Base-by-base conservation (phyloP, 139 green algal genomes). In the Chlorella sp. region DNA sequence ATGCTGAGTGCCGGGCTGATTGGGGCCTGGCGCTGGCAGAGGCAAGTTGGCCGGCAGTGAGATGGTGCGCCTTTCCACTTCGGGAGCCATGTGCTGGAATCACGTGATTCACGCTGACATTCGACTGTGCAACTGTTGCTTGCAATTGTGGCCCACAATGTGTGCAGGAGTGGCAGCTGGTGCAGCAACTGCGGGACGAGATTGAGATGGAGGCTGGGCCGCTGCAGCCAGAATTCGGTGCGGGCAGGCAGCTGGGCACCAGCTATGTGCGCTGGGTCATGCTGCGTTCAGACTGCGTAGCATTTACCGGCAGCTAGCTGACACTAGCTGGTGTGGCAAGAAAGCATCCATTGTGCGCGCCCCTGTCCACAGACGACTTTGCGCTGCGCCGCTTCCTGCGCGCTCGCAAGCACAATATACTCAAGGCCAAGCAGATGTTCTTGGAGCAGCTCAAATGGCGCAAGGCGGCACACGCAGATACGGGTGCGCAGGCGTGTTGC, bases 321-420 rank as follows among this genome's bases (percentile, higher is more conserved):
- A 23, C 65, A n/a, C n/a, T n/a, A 23, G 60, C 60, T 67, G 28
- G 28, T 2, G 30, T 71, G 64, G 28, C 28, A 16, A 18, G 28
- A 3, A 32, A 13, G 44, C 68, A 15, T 7, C 55, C 55, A 30
- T 13, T 13, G 47, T 12, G 3, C 18, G 17, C 30, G 3, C n/a
- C 36, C 47, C 21, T 16, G 39, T 26, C n/a, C 17, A n/a, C 78
- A 83, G 81, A 86, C 69, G 38, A 71, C 11, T 28, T 64, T n/a
- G 55, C 26, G 25, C 86, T 94, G 47, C 78, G 87, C 41, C 87
- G 92, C 25, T 95, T 93, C 76, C 73, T 95, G 74, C 76, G 90
- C 1, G 92, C 92, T 6, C 89, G 92, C 7, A 86, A 90, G 73
- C 91, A 91, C 55, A 85, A 95, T 69, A 74, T 95, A 1, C 26